phyloP scores from a whole-genome alignment of 768 basidiomycete genomes.

The Piloderma croceum region DNA sequence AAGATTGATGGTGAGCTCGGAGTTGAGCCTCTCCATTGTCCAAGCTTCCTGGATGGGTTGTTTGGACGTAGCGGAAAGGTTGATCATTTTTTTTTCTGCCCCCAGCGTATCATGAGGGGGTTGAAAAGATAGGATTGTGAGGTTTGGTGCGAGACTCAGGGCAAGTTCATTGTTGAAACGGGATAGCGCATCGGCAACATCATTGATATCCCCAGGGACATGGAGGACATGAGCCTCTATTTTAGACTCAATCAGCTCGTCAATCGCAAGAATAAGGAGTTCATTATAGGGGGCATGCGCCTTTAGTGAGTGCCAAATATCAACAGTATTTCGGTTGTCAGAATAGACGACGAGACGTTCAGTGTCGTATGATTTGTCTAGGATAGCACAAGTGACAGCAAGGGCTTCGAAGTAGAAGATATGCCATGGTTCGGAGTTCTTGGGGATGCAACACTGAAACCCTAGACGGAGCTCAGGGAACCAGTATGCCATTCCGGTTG shows the following conservation, averaged over 20 bases:
- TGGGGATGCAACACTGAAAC: conserved; percentile 2
- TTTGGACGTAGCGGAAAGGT: too few relatives aligned
- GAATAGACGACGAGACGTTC: conserved; percentile 17
- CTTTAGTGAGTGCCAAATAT: too few relatives aligned
- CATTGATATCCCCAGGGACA: conserved; percentile 16
- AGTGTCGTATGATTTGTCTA: too few relatives aligned
- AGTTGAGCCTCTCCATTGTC: conserved; percentile 1
- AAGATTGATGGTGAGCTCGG: conserved; percentile 6
- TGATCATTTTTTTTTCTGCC: conserved; percentile 3
- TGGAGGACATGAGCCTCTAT: conserved; percentile 21
- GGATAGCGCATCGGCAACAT: conserved; percentile 25
- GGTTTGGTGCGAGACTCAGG: background rate
- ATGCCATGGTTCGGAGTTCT: background rate
- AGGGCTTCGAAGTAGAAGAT: conserved; percentile 15
- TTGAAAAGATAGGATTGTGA: conserved; percentile 7
- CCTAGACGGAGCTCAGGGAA: conserved; percentile 3
- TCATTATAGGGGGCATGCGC: conserved; percentile 12
- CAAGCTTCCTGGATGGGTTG: conserved; percentile 2
- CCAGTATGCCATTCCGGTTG: conserved; percentile 7
- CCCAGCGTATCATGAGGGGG: conserved; percentile 15
- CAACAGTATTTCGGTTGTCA: too few relatives aligned
- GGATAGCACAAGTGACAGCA: conserved; percentile 8
- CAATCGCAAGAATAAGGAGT: conserved; percentile 12
- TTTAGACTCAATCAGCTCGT: conserved; percentile 1
- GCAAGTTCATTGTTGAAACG: conserved; percentile 10